phyloP scores from a whole-genome alignment of 345 rosid genomes.

The Eucalyptus pauciflora region DNA sequence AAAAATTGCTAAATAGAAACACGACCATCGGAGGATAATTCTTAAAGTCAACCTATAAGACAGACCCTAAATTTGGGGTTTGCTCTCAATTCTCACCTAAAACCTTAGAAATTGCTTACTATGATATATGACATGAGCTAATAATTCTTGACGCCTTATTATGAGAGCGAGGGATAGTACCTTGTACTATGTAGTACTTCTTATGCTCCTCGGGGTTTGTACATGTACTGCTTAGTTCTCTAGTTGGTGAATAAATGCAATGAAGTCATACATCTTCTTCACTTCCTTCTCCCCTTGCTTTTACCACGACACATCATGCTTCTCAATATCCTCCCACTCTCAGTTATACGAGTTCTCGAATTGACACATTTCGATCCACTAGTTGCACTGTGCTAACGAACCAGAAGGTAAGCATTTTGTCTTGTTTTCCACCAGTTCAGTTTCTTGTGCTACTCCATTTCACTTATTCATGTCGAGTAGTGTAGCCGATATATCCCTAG shows the following conservation, averaged over 20 bases:
- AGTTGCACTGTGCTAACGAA: background rate
- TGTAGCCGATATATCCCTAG: background rate
- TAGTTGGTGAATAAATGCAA: background rate
- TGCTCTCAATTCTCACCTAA: background rate
- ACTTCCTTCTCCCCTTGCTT: background rate
- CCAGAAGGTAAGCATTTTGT: background rate
- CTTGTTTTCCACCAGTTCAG: background rate
- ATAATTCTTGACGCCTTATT: background rate
- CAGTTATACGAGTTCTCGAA: background rate
- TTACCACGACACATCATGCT: background rate
- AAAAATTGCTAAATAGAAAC: background rate
- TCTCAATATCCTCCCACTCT: background rate
- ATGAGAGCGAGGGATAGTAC: background rate
- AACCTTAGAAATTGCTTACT: background rate
- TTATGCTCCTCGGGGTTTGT: background rate
- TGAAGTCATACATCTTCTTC: background rate
- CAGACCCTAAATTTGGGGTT: background rate
- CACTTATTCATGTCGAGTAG: background rate
- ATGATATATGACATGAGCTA: background rate
- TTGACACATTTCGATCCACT: background rate
- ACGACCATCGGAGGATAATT: background rate
- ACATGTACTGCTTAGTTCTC: background rate
- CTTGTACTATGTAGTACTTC: background rate
- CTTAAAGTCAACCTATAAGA: background rate
- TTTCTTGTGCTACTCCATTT: background rate